Percentiles rank a stretch among this genome's conserved stretches.
Conservation (phyloP, 2,329 filamentous ascomycete genomes). For the Fusarium solani-melongenae region DNA sequence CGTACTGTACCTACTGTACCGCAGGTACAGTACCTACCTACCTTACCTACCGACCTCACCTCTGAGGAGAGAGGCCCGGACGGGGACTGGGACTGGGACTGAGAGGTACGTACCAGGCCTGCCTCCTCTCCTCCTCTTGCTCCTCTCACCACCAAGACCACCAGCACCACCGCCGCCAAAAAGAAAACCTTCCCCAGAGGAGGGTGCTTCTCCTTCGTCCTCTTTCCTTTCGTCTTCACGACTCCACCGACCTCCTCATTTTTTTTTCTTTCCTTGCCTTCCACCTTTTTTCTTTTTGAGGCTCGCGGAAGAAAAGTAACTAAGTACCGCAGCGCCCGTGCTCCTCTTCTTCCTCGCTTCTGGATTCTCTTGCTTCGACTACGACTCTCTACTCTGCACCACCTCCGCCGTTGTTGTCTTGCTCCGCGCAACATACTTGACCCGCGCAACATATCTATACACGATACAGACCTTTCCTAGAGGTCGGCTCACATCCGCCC, state of each 20-base stretch:
- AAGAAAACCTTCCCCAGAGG: conserved; percentile 48
- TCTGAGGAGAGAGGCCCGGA: background rate
- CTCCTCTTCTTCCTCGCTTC: background rate
- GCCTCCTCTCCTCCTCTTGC: conserved; percentile 38
- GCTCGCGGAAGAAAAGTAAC: background rate
- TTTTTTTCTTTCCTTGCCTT: conserved; percentile 44
- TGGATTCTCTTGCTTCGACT: background rate
- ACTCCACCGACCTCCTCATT: conserved; percentile 14
- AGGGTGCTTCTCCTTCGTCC: conserved; percentile 37
- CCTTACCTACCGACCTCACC: conserved; percentile 6
- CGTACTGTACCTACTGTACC: conserved; percentile 38
- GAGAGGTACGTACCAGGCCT: conserved; percentile 44
- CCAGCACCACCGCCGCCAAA: conserved; percentile 47
- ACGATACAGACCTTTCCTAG: background rate
- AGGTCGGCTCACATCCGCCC: background rate
- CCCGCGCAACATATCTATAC: conserved; percentile 10
- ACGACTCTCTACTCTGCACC: background rate
- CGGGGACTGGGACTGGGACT: background rate
- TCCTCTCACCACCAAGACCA: conserved; percentile 47
- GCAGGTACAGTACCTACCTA: conserved; percentile 14
- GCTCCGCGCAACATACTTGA: conserved; percentile 27
- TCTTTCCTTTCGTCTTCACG: conserved; percentile 46
- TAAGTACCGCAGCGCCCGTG: background rate
- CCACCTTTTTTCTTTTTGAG: conserved; percentile 44
- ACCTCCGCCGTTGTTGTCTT: conserved; percentile 6